A percentile compares a stretch with the other conserved stretches of the same genome.
These are phyloP conservation scores for Megacollybia marginata DNA, from an alignment of 768 basidiomycete genomes.

Conservation along the genomic window DNA sequence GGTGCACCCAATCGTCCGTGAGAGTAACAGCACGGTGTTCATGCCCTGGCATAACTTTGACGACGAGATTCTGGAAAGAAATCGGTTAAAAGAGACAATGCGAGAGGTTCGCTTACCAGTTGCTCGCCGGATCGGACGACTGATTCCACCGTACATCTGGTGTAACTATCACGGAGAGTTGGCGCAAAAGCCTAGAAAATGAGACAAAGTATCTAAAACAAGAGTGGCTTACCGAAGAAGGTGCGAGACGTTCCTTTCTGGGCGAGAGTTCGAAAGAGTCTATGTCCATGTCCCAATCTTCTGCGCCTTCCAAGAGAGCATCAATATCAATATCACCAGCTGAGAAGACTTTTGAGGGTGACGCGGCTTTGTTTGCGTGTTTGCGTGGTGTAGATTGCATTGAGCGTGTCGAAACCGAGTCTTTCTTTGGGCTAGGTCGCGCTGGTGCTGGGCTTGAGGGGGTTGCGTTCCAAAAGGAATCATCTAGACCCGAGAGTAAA, in stretches of 20 bases:
- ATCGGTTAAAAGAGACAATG: neutral
- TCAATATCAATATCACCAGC: constrained; percentile 35
- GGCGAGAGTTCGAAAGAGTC: constrained; percentile 43
- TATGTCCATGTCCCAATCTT: constrained; percentile 67
- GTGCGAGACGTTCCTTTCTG: constrained; percentile 27
- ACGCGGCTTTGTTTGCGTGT: constrained; percentile 13
- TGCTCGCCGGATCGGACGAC: neutral
- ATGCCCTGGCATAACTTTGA: constrained; percentile 32
- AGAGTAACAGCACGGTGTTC: constrained; percentile 48
- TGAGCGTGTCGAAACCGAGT: constrained; percentile 5
- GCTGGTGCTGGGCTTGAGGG: constrained; percentile 25
- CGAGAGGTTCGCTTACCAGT: neutral
- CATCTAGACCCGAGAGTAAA: constrained; percentile 47
- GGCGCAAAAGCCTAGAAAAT: too few species aligned
- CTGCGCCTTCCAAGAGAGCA: constrained; percentile 54
- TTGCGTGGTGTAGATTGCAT: constrained; percentile 1
- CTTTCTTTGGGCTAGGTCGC: constrained; percentile 11
- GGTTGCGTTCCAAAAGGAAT: constrained; percentile 36
- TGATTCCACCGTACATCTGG: neutral
- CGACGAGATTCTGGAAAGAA: constrained; percentile 39
- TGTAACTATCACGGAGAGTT: neutral
- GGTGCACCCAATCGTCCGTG: constrained; percentile 70
- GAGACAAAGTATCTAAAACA: too few species aligned
- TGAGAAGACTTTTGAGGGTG: constrained; percentile 5
- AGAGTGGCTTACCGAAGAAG: too few species aligned